Evolutionary conservation across 768 basidiomycete genomes (phyloP).

Genomic region (Scleroderma citrinum): DNA sequence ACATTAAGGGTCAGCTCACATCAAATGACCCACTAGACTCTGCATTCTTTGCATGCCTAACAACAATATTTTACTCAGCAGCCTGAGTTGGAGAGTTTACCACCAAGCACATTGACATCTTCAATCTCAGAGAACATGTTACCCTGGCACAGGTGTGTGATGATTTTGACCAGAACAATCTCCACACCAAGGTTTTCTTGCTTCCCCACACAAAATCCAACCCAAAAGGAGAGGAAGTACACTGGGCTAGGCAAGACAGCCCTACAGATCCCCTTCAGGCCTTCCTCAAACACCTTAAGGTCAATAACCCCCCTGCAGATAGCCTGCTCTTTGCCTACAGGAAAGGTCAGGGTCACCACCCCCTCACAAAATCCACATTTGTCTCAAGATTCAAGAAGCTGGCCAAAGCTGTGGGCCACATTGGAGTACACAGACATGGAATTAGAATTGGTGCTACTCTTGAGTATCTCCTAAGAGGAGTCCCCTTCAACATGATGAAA

Average conservation of each 20-base stretch:
- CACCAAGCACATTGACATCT: slow-evolving; percentile 4
- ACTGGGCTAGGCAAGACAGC: not conserved
- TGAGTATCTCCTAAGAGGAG: slow-evolving; percentile 32
- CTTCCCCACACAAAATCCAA: not conserved
- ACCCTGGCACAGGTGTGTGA: not conserved
- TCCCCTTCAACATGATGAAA: slow-evolving; percentile 25
- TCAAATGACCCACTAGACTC: not conserved
- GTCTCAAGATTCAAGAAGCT: not conserved
- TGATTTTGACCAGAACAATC: not conserved
- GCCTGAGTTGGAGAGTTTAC: slow-evolving; percentile 19
- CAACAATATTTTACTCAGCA: slow-evolving; percentile 11
- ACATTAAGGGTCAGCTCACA: not conserved
- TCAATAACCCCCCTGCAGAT: not conserved
- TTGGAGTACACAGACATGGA: slow-evolving; percentile 10
- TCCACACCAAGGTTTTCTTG: not conserved
- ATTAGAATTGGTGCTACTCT: slow-evolving; percentile 28
- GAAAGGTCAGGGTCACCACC: not conserved
- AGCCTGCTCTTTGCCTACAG: not conserved
- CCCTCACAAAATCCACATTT: slow-evolving; percentile 19
- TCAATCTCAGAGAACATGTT: slow-evolving; percentile 13
- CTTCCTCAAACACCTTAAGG: not conserved
- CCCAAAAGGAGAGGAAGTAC: not conserved
- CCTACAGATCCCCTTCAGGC: not conserved
- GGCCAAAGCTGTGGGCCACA: not conserved
- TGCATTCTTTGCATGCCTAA: slow-evolving; percentile 18